Base-by-base conservation (phyloP, 495 filamentous ascomycete species). In the Lasiosphaeria ovina region DNA sequence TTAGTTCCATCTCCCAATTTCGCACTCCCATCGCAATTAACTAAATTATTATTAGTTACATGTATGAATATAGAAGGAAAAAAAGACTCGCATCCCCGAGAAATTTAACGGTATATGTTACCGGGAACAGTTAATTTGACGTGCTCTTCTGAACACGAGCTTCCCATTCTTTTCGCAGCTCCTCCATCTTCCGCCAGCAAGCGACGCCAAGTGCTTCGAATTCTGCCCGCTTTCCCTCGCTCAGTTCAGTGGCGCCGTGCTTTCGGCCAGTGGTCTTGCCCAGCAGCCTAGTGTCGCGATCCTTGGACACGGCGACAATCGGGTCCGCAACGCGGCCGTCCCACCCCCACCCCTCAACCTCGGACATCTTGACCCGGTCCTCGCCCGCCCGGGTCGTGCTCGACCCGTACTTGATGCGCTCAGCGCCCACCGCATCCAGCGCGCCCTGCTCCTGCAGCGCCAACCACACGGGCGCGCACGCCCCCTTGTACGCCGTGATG, bases 161-260 rank as follows among this genome's bases (percentile, higher is more conserved):
- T 71, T 95, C 92, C 94, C 94, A 98, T 66, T 84, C 77, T 55
- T 73, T 68, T 68, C 94, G 81, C 79, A 97, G 70, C 73, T 77
- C 81, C 78, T 98, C 94, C 85, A 98, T 92, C 76, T 88, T 76
- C 70, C 66, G 79, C 94, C 94, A 98, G 65, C 83, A 87, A 65
- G 77, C 72, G 52, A 83, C 82, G 3, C 91, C 93, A 45, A 89
- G 65, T 58, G 81, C 81, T 75, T 95, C 90, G 73, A 97, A 97
- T 62, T 82, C 74, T 55, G 81, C 83, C 60, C 79, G 85, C 45
- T 76, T 77, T 72, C 93, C 90, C 56, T 71, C 66, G 3, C 85
- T 92, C 48, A 87, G 60, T 64, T 88, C 82, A 38, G 68, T 68
- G 10, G 81, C 81, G 6, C 81, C 83, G 14, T 79, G 77, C 69